Base-by-base conservation (phyloP, 2,329 filamentous ascomycete species). In the Neoarthrinium moseri region DNA sequence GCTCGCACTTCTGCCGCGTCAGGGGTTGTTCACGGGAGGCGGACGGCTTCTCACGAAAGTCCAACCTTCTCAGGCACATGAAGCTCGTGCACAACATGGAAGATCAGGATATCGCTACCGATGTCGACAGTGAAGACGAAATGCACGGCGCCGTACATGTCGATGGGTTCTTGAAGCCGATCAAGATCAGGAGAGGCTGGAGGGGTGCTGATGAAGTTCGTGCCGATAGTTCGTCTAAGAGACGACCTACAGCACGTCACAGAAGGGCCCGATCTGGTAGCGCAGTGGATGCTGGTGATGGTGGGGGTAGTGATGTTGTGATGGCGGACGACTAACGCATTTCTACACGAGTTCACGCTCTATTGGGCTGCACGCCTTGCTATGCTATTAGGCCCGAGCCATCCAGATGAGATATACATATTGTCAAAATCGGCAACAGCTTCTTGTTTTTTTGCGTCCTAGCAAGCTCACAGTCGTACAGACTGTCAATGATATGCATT, bases 81-180 rank as follows among this genome's bases (percentile, higher is more conserved):
- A 65, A 60, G 47, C 56, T 65, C 5, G 57, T 69, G 11, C 78
- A 81, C 55, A 44, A 62, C 52, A 41, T 36, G 24, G 44, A 55
- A 11, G 39, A 41, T 8, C 37, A 44, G 12, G 44, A 36, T 27
- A 61, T 68, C 17, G 52, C 59, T 24, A 67, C 68, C 17, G 58
- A 57, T 23, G 57, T 60, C 13, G 57, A 65, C 52, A 69, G 73
- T 48, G 76, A 71, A 55, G 77, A 75, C 46, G 79, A 83, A 56
- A 75, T 81, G 56, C 54, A 73, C 7, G 85, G 83, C 0, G 84
- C 73, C 0, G 80, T 88, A 17, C 85, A 88, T 55, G 75, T 81
- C 2, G 85, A 89, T 61, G 81, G 85, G 0, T 89, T 86, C 56
- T 53, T 89, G 55, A 70, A 72, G 57, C 75, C 77, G 4, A 73